Conservation (phyloP, 768 basidiomycete genomes). For the Hysterangium stoloniferum region DNA sequence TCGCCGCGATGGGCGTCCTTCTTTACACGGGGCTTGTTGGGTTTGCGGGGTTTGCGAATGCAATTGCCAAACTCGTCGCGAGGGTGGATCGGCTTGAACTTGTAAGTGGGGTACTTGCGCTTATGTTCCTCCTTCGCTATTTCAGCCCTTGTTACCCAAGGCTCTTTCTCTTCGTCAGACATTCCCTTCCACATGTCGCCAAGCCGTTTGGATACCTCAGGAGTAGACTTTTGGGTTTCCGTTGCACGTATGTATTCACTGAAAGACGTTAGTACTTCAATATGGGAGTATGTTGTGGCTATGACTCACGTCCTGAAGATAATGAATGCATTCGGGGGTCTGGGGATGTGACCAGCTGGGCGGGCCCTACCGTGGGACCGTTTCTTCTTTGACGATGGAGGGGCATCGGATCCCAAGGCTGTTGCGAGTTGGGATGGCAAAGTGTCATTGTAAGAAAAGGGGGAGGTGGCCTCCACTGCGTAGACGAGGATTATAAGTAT, state of each 20-base stretch:
- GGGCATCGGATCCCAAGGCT: background rate
- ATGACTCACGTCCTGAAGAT: constrained; percentile 81
- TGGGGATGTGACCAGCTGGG: constrained; percentile 50
- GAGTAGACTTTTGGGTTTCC: constrained; percentile 25
- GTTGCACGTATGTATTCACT: constrained; percentile 6
- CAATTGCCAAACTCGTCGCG: constrained; percentile 11
- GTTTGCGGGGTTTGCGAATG: constrained; percentile 10
- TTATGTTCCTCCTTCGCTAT: constrained; percentile 10
- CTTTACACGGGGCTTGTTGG: constrained; percentile 5
- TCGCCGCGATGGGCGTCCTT: background rate
- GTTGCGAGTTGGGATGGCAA: background rate
- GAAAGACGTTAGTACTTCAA: too few species aligned
- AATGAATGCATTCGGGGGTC: constrained; percentile 82
- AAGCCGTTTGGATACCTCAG: constrained; percentile 31
- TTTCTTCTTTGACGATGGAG: constrained; percentile 5
- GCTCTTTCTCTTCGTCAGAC: constrained; percentile 11
- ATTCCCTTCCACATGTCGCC: constrained; percentile 32
- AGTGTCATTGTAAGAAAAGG: background rate
- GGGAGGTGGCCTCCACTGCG: background rate
- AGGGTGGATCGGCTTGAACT: constrained; percentile 13
- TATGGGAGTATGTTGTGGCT: too few species aligned
- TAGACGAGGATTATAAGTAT: background rate
- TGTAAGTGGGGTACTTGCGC: constrained; percentile 8
- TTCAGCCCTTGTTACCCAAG: constrained; percentile 8
- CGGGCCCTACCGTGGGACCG: constrained; percentile 10